Evolutionary conservation across 73 alveolate species (phyloP).

Genomic region (Symbiodinium pilosum): DNA sequence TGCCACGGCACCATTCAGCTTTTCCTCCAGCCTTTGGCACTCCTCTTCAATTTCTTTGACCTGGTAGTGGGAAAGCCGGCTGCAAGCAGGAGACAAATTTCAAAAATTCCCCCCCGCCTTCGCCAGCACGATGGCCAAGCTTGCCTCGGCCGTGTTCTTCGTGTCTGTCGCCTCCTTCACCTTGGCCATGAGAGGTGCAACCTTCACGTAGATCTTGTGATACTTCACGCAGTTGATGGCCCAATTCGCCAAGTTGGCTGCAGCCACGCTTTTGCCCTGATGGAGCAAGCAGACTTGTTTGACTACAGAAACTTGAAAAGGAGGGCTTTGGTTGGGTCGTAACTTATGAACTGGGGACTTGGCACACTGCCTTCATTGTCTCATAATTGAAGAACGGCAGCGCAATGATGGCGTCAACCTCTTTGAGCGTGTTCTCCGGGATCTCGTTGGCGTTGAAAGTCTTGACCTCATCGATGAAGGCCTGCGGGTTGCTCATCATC

Average conservation of each 20-base stretch:
- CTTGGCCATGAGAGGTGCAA: conserved; percentile 99
- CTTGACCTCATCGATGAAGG: conserved; percentile 98
- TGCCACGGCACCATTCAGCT: conserved; percentile 62
- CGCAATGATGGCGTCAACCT: conserved; percentile 76
- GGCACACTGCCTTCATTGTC: conserved; percentile 95
- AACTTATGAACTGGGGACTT: no score
- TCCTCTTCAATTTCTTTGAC: conserved; percentile 86
- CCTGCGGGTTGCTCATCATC: conserved; percentile 98
- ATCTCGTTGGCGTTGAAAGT: conserved; percentile 98
- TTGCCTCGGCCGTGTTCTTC: conserved; percentile 83
- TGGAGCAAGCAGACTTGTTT: no score
- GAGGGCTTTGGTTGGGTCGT: no score
- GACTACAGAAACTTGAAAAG: no score
- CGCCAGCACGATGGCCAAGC: conserved; percentile 75
- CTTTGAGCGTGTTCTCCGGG: conserved; percentile 97
- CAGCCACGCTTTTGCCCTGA: conserved; percentile 96
- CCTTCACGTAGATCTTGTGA: conserved; percentile 99
- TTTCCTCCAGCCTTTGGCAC: conserved; percentile 76
- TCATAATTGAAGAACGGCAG: conserved; percentile 96
- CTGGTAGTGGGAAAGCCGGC: not conserved
- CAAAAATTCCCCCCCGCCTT: not conserved
- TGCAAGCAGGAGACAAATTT: not conserved
- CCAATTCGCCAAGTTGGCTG: conserved; percentile 97
- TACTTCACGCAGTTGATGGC: conserved; percentile 98
- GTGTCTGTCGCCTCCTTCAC: conserved; percentile 99